These are phyloP conservation scores for Rhododendron vialii DNA, from an alignment of 148 eudicot species.

Conservation along the genomic window DNA sequence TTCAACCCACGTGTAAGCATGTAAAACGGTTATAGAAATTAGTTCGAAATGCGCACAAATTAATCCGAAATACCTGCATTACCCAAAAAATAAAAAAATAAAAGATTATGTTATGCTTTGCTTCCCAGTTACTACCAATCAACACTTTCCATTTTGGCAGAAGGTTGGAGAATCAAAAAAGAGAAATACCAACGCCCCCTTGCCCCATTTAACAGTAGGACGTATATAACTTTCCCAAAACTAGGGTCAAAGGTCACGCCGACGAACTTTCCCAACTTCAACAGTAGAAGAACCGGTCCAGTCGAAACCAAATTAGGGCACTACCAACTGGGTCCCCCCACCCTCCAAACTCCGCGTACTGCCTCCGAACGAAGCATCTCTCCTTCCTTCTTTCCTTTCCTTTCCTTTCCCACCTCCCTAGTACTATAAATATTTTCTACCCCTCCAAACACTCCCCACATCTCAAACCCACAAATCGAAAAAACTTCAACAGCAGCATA, in stretches of 20 bases:
- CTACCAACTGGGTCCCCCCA: not conserved
- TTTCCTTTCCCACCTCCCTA: not conserved
- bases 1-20: too few species aligned
- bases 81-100: too few species aligned
- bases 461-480: not conserved
- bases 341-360: not conserved
- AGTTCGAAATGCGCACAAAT: too few species aligned
- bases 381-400: not conserved
- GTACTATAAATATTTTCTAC: not conserved
- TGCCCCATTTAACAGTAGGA: too few species aligned
- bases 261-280: not conserved
- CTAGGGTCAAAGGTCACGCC: not conserved
- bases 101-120: too few species aligned
- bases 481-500: conserved; percentile 18
- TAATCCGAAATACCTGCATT: too few species aligned
- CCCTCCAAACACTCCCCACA: not conserved
- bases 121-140: not conserved
- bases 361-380: not conserved
- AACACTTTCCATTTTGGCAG: not conserved
- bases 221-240: too few species aligned
- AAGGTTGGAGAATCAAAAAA: not conserved
- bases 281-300: not conserved
- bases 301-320: not conserved
- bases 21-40: too few species aligned
- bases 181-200: too few species aligned